Evolutionary conservation across 2,329 filamentous ascomycete species (phyloP).

Genomic region (Colletotrichum gigasporum): DNA sequence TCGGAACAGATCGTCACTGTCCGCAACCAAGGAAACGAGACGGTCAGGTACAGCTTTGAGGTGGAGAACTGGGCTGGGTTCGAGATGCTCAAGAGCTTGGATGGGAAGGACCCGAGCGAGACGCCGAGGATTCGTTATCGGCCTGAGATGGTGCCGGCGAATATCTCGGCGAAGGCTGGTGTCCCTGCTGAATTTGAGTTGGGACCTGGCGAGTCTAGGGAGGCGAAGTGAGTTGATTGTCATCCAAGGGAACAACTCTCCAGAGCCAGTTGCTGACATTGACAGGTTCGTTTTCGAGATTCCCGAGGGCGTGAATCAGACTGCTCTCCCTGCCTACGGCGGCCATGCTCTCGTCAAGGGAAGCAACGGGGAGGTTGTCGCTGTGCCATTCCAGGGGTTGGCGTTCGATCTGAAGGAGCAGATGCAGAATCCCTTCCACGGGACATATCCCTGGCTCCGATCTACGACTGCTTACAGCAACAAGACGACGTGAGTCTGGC

Average conservation of each 20-base stretch:
- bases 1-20: constrained; percentile 16
- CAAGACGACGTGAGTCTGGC: constrained; percentile 23
- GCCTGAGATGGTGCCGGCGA: constrained; percentile 32
- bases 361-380: constrained; percentile 43
- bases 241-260: no score
- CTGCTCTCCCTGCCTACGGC: constrained; percentile 43
- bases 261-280: background rate
- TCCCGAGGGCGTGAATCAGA: constrained; percentile 39
- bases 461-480: constrained; percentile 7
- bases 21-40: background rate
- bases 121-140: constrained; percentile 32
- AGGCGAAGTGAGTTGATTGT: constrained; percentile 9
- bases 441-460: constrained; percentile 24
- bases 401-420: constrained; percentile 25
- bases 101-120: constrained; percentile 1
- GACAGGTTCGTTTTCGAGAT: constrained; percentile 34
- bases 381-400: constrained; percentile 38
- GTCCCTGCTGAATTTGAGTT: constrained; percentile 32
- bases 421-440: constrained; percentile 25
- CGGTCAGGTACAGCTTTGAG: constrained; percentile 18
- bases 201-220: constrained; percentile 9
- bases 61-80: constrained; percentile 27
- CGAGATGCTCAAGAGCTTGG: constrained; percentile 35
- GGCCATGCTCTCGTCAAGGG: constrained; percentile 43
- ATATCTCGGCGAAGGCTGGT: constrained; percentile 21